Evolutionary conservation across 352 stramenopile species (phyloP), one percentile per base, ranked within the genome.

Genomic region (Globisporangium mamillatum): DNA sequence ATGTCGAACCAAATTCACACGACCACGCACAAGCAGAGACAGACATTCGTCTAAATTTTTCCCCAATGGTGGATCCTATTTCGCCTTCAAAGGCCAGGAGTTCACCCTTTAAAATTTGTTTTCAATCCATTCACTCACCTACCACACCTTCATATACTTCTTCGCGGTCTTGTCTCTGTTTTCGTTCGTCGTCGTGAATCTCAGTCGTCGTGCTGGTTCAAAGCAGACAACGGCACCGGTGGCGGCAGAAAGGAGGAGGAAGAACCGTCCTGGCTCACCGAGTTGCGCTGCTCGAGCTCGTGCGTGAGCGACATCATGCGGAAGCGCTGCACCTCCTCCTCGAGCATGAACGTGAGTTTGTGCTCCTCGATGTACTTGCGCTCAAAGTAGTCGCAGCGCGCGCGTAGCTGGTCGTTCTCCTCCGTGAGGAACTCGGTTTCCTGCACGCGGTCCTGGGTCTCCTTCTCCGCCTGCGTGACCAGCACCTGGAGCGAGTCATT

Each of bases 361-460:
- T 80, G 79, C 69, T 93, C 81, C 50, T 91, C 81, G 25, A 89
- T 81, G 72, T 91, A 92, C 55, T 82, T 81, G 6, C 72, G 69
- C 58, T 94, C 84, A 29, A 94, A 75, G 53, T 81, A 70, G n/a
- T 69, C 76, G 56, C 75, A 91, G 7, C 81, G 84, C 52, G 84
- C 80, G 10, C 81, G 75, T n/a, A 92, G 72, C 56, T 88, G 79
- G 58, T 92, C 82, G 69, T 93, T 94, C 64, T 94, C 86, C 68
- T 93, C 83, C 44, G 79, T 87, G 36, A 94, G 71, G 52, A 75
- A 91, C 48, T 93, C 83, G 29, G 89, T 82, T 75, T 93, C 83
- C 71, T 91, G 78, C 16, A 72, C 76, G 16, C 76, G 80, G 29
- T 92, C 78, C 44, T 83, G 76, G 1, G 80, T 78, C 20, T 93